These are phyloP conservation scores for Venturiaceae sp. DNA, from an alignment of 2,329 filamentous ascomycete species.

Conservation along the genomic window DNA sequence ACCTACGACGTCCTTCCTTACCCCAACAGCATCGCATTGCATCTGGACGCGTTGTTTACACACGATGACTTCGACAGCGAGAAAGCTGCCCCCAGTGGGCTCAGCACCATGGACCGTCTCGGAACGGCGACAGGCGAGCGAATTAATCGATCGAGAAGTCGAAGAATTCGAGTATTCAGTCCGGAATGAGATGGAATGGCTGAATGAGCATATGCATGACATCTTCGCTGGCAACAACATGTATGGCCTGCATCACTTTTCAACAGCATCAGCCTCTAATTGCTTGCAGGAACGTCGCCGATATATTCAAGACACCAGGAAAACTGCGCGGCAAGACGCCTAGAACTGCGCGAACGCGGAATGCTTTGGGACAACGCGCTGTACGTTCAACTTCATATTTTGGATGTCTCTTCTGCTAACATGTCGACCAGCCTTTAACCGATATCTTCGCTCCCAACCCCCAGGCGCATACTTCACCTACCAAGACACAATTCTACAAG, in stretches of 20 bases:
- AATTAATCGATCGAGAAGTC: slow-evolving; percentile 69
- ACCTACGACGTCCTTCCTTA: not conserved
- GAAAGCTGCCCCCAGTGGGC: slow-evolving; percentile 50
- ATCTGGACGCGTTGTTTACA: not conserved
- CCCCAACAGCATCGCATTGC: not conserved
- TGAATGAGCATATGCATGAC: slow-evolving; percentile 96
- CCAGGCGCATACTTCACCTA: slow-evolving; percentile 41
- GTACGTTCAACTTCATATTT: slow-evolving; percentile 46
- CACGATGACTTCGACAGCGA: slow-evolving; percentile 13
- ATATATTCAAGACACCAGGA: slow-evolving; percentile 91
- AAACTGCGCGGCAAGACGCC: slow-evolving; percentile 77
- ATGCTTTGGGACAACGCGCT: slow-evolving; percentile 48
- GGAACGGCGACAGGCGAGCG: slow-evolving; percentile 68
- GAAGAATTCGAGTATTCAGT: slow-evolving; percentile 92
- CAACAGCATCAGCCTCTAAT: slow-evolving; percentile 17
- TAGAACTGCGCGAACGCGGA: slow-evolving; percentile 55
- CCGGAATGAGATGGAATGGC: slow-evolving; percentile 91
- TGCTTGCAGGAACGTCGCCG: slow-evolving; percentile 67
- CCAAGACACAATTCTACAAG: slow-evolving; percentile 36
- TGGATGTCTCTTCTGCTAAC: slow-evolving; percentile 38
- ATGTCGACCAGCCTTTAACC: slow-evolving; percentile 33
- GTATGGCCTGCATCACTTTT: slow-evolving; percentile 44
- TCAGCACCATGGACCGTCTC: slow-evolving; percentile 77
- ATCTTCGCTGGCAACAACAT: slow-evolving; percentile 81
- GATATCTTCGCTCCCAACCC: slow-evolving; percentile 38